phyloP scores from a whole-genome alignment of 1,139 yeast genomes.

The Saccharomyces hybrid region DNA sequence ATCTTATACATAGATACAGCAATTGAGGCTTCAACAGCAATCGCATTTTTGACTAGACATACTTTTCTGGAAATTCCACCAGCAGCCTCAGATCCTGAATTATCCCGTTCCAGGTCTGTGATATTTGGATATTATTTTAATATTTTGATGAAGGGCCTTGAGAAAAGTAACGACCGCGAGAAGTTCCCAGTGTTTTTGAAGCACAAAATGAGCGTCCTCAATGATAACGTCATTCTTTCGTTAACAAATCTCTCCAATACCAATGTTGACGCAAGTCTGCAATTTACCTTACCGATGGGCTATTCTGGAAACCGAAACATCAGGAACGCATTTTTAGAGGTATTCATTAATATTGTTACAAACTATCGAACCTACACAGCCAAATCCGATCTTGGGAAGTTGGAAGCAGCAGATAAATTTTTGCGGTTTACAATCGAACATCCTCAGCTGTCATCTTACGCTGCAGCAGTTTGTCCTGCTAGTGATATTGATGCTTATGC shows the following conservation, averaged over 20 bases:
- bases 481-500: conserved; percentile 70
- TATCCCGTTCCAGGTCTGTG: conserved; percentile 51
- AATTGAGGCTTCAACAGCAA: conserved; percentile 54
- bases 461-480: conserved; percentile 46
- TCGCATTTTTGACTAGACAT: conserved; percentile 48
- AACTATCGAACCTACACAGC: conserved; percentile 32
- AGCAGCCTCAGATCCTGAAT: conserved; percentile 50
- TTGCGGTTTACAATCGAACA: conserved; percentile 20
- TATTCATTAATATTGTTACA: conserved; percentile 60
- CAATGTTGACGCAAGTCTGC: conserved; percentile 72
- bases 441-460: conserved; percentile 33
- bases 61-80: conserved; percentile 57
- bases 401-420: conserved; percentile 27
- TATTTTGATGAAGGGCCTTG: conserved; percentile 61
- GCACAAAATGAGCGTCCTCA: conserved; percentile 50
- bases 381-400: conserved; percentile 28
- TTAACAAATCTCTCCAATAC: conserved; percentile 62
- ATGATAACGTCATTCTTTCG: conserved; percentile 60
- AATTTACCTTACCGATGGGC: conserved; percentile 70
- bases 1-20: conserved; percentile 59
- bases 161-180: conserved; percentile 42
- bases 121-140: conserved; percentile 68
- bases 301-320: conserved; percentile 61
- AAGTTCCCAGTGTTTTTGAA: conserved; percentile 33
- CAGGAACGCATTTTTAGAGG: conserved; percentile 66